Conservation (phyloP, 495 filamentous ascomycete genomes). For the Staphylotrichum longicolle region DNA sequence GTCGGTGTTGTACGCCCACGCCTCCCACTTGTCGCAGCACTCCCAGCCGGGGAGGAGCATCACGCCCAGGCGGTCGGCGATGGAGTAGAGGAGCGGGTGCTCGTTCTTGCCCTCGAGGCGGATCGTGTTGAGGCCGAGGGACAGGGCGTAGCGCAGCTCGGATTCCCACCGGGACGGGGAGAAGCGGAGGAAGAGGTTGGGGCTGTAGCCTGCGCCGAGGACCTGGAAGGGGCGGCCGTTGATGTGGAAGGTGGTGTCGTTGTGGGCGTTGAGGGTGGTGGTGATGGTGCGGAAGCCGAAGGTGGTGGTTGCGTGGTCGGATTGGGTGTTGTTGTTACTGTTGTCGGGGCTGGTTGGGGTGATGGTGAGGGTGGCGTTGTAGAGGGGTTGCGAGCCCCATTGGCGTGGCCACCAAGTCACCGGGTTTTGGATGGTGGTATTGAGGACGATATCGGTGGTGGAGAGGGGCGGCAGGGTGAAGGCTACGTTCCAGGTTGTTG, state of each 20-base stretch:
- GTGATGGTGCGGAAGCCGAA: conserved; percentile 60
- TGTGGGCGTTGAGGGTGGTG: conserved; percentile 48
- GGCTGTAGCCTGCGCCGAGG: conserved; percentile 57
- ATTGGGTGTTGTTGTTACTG: conserved; percentile 33
- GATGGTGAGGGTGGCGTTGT: conserved; percentile 39
- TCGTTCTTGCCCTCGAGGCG: conserved; percentile 66
- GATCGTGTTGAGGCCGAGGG: conserved; percentile 62
- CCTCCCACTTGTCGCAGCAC: conserved; percentile 70
- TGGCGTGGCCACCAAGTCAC: conserved; percentile 51
- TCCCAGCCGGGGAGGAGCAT: conserved; percentile 67
- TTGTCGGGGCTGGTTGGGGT: conserved; percentile 29
- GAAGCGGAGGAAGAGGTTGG: conserved; percentile 63
- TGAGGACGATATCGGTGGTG: conserved; percentile 40
- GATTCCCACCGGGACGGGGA: conserved; percentile 41
- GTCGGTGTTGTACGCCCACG: conserved; percentile 61
- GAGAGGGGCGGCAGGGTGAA: conserved; percentile 42
- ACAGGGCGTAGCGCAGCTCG: conserved; percentile 52
- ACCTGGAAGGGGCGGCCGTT: conserved; percentile 60
- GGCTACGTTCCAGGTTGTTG: conserved; percentile 28
- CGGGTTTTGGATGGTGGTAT: conserved; percentile 37
- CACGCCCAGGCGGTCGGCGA: conserved; percentile 57
- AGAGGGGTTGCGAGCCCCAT: conserved; percentile 51
- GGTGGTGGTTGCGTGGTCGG: conserved; percentile 39
- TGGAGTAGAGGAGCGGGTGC: conserved; percentile 56
- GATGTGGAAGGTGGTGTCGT: conserved; percentile 56